Evolutionary conservation across 2,329 filamentous ascomycete genomes (phyloP), one percentile per base, ranked within the genome.

Genomic region (Nigrospora sphaerica): DNA sequence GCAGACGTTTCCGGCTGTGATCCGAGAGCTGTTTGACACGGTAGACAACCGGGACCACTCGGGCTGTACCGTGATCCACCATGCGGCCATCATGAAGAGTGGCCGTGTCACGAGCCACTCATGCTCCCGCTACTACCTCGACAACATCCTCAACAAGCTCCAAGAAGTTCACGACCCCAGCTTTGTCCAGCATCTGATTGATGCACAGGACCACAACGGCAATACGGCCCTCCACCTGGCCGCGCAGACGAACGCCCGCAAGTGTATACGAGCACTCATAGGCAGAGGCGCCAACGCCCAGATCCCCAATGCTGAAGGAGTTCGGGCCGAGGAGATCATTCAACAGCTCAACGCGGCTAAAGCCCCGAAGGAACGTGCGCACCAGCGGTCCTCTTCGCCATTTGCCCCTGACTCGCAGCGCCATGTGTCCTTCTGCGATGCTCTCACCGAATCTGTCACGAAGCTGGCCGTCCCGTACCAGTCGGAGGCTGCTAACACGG

Each of bases 81-180:
- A 97, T 63, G 91, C 95, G 38, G 88, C 91, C 16, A 85, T 87
- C 45, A 92, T 92, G 57, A 95, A 92, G 47, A 83, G 84, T 56
- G 88, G 86, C 44, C 85, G 89, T 43, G 70, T 78, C 6, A 87
- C 86, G 50, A 95, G 92, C 65, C 90, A 91, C 61, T 85, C 87
- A 18, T 95, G 88, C 59, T 90, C 91, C 32, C 80, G 89, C 32
- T 97, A 97, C 64, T 98, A 98, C 66, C 79, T 95, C 32, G 92
- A 97, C 64, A 86, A 86, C 53, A 84, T 97, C 51, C 75, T 97
- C 46, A 92, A 95, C 65, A 90, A 86, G 63, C 79, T 98, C 49
- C 81, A 84, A 51, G 88, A 95, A 58, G 81, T 83, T 1, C 81
- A 87, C 54, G 81, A 88, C 6, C 84, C 84, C 10, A 80, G 84